These are phyloP conservation scores for Ganoderma resinaceum DNA, from an alignment of 1,284 basidiomycete species.

Conservation along the genomic window DNA sequence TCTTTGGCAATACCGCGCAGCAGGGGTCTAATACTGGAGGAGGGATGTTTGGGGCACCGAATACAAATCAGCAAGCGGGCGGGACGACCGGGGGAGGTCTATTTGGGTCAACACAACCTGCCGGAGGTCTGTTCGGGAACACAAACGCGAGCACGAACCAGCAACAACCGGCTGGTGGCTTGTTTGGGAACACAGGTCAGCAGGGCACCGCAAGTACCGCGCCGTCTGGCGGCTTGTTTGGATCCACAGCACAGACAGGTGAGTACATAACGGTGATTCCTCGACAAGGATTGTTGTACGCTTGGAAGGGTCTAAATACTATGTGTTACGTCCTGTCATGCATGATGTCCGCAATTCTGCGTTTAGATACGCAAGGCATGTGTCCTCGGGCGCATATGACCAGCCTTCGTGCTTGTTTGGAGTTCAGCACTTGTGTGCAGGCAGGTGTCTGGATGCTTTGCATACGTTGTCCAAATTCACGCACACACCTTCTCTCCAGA, in stretches of 20 bases:
- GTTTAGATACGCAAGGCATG: background rate
- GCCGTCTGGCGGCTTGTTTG: slow-evolving; percentile 25
- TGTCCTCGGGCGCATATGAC: background rate
- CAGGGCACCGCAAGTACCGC: background rate
- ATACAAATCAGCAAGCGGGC: slow-evolving; percentile 18
- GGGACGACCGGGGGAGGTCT: slow-evolving; percentile 16
- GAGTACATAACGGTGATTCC: background rate
- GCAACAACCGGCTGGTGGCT: slow-evolving; percentile 26
- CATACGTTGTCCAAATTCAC: background rate
- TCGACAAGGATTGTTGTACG: background rate
- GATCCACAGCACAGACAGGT: slow-evolving; percentile 20
- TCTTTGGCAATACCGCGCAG: slow-evolving; percentile 27
- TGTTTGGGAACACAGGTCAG: slow-evolving; percentile 39
- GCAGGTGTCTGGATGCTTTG: background rate
- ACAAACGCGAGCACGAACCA: slow-evolving; percentile 13
- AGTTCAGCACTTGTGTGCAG: background rate
- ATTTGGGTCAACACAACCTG: slow-evolving; percentile 27
- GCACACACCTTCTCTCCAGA: background rate
- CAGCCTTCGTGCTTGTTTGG: background rate
- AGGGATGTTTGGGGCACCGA: slow-evolving; percentile 20
- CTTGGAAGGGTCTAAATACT: background rate
- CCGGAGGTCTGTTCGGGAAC: slow-evolving; percentile 43
- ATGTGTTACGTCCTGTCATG: background rate
- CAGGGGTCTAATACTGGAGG: slow-evolving; percentile 13
- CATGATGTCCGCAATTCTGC: background rate